Conservation (phyloP, 371 early-diverging fungal species). For the Saksenaea oblongispora region DNA sequence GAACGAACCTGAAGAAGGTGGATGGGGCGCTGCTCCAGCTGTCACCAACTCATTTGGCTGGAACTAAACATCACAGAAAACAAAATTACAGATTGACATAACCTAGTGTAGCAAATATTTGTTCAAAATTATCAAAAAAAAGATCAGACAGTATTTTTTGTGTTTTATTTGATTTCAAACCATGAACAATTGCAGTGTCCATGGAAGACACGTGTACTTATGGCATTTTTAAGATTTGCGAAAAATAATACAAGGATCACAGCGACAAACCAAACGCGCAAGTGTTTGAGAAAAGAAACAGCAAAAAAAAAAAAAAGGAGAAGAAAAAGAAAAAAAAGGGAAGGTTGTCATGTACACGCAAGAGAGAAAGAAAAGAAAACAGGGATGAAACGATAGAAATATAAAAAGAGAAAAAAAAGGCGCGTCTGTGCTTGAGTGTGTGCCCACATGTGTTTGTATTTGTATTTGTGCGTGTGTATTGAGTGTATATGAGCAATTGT, state of each 20-base stretch:
- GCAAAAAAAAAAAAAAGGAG: too few species aligned
- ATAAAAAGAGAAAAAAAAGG: not conserved
- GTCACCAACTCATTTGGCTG: constrained; percentile 24
- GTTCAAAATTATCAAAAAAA: not conserved
- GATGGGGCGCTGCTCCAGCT: constrained; percentile 39
- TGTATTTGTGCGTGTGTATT: not conserved
- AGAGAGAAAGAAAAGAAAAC: not conserved
- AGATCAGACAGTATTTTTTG: too few species aligned
- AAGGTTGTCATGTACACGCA: not conserved
- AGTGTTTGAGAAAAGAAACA: too few species aligned
- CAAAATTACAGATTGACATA: constrained; percentile 1
- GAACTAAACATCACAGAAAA: constrained; percentile 16
- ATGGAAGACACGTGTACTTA: too few species aligned
- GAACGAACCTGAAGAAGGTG: constrained; percentile 15
- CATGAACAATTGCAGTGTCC: too few species aligned
- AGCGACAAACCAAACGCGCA: constrained; percentile 2
- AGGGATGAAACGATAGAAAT: not conserved
- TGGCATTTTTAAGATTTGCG: too few species aligned
- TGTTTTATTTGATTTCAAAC: too few species aligned
- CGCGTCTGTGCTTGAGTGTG: not conserved
- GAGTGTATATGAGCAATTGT: not conserved
- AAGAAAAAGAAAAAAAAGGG: not conserved
- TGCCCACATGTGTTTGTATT: not conserved
- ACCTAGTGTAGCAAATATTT: not conserved
- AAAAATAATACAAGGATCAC: not conserved